Evolutionary conservation across 108 stramenopile species (phyloP).

Genomic region (Cyclotella sp.): DNA sequence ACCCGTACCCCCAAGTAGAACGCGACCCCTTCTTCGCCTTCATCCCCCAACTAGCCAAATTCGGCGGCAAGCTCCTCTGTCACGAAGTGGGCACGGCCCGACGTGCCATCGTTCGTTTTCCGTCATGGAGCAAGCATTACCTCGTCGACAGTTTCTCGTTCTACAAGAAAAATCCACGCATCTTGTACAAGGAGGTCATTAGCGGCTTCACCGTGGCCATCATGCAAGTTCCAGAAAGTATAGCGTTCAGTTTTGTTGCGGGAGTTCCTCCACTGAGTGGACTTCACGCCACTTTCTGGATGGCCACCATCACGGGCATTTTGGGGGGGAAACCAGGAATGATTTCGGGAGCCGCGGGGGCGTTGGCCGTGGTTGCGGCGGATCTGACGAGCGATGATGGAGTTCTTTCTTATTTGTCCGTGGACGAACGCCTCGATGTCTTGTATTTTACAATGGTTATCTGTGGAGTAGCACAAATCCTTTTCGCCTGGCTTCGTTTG

Average conservation of each 20-base stretch:
- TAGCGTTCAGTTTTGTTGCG: constrained; percentile 69
- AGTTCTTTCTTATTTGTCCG: constrained; percentile 41
- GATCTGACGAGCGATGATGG: constrained; percentile 60
- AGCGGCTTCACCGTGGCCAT: constrained; percentile 67
- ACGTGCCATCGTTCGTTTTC: background rate
- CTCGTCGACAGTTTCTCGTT: background rate
- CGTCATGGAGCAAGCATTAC: background rate
- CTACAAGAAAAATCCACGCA: constrained; percentile 36
- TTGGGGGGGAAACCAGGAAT: constrained; percentile 69
- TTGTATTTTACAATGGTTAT: constrained; percentile 64
- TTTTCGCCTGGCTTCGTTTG: constrained; percentile 54
- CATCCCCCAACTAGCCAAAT: constrained; percentile 45
- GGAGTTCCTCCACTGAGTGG: constrained; percentile 63
- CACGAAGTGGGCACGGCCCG: constrained; percentile 10
- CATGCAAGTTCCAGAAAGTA: constrained; percentile 70
- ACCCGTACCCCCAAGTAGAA: background rate
- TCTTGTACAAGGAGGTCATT: constrained; percentile 49
- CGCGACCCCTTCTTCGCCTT: constrained; percentile 62
- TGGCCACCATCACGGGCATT: constrained; percentile 60
- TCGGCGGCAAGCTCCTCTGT: constrained; percentile 23
- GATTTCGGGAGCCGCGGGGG: constrained; percentile 71
- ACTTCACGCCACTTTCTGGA: constrained; percentile 66
- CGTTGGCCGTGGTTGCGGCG: constrained; percentile 66
- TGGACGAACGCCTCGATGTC: constrained; percentile 53
- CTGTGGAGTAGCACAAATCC: constrained; percentile 58